phyloP scores from a whole-genome alignment of 2,329 filamentous ascomycete species.

The Colletotrichum sp. region DNA sequence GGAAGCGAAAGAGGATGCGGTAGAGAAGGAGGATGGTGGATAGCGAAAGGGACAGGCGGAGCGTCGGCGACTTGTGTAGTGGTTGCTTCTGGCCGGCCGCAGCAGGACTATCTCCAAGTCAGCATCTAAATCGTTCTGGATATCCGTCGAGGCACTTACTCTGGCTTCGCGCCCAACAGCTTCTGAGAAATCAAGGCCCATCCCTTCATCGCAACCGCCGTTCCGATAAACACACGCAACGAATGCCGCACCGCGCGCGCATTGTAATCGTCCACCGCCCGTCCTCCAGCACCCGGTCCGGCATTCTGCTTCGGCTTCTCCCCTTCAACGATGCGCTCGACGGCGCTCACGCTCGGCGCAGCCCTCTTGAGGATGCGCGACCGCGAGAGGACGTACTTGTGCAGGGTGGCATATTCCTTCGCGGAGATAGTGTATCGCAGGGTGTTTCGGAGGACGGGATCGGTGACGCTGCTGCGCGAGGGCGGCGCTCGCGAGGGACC shows the following conservation, averaged over 20 bases:
- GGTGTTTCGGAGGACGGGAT: slow-evolving; percentile 82
- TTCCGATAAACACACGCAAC: slow-evolving; percentile 71
- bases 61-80: slow-evolving; percentile 68
- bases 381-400: slow-evolving; percentile 81
- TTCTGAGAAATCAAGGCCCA: slow-evolving; percentile 56
- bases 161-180: slow-evolving; percentile 49
- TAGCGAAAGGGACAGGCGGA: slow-evolving; percentile 81
- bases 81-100: slow-evolving; percentile 51
- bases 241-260: slow-evolving; percentile 73
- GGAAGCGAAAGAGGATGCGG: slow-evolving; percentile 88
- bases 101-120: slow-evolving; percentile 24
- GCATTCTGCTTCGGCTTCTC: slow-evolving; percentile 29
- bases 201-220: slow-evolving; percentile 67
- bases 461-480: slow-evolving; percentile 35
- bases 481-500: slow-evolving; percentile 9
- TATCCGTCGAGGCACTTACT: slow-evolving; percentile 39
- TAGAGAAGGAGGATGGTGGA: slow-evolving; percentile 89
- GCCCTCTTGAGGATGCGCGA: slow-evolving; percentile 62
- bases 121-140: neutral
- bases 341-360: slow-evolving; percentile 59
- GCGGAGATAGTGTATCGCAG: slow-evolving; percentile 86
- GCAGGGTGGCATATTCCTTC: slow-evolving; percentile 83
- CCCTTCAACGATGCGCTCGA: slow-evolving; percentile 50
- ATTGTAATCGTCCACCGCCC: slow-evolving; percentile 66
- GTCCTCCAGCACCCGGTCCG: slow-evolving; percentile 35